Conservation (phyloP, 2,329 filamentous ascomycete genomes). For the Aureobasidium sp. region DNA sequence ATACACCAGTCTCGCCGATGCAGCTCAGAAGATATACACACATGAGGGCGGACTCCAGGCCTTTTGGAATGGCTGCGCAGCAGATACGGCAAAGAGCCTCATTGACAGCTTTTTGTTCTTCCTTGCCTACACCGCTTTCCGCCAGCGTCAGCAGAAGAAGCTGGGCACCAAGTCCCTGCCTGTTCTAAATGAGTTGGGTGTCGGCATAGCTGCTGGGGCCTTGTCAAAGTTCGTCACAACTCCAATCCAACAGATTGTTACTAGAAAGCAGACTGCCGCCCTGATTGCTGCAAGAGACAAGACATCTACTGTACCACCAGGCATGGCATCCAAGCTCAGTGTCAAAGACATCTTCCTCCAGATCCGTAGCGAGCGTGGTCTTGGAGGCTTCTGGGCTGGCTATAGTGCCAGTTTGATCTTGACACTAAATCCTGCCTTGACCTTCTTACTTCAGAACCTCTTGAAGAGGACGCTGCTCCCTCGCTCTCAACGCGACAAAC, state of each 20-base stretch:
- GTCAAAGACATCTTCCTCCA: constrained; percentile 53
- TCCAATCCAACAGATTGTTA: constrained; percentile 75
- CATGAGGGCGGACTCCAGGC: constrained; percentile 63
- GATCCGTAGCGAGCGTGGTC: constrained; percentile 63
- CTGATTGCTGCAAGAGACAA: constrained; percentile 39
- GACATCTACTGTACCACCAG: constrained; percentile 23
- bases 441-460: constrained; percentile 73
- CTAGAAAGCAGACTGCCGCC: constrained; percentile 67
- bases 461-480: constrained; percentile 56
- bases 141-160: constrained; percentile 37
- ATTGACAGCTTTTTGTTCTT: constrained; percentile 81
- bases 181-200: constrained; percentile 63
- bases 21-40: constrained; percentile 61
- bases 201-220: constrained; percentile 68
- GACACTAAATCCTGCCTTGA: constrained; percentile 79
- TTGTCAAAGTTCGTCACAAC: constrained; percentile 70
- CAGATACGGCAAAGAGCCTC: constrained; percentile 41
- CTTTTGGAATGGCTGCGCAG: constrained; percentile 51
- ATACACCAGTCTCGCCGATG: constrained; percentile 63
- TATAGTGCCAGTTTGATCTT: constrained; percentile 75
- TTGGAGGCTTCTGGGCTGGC: constrained; percentile 77
- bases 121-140: constrained; percentile 62
- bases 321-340: constrained; percentile 27
- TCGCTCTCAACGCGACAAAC: constrained; percentile 45
- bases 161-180: constrained; percentile 42